phyloP scores from a whole-genome alignment of 108 stramenopile species.

The Nitzschia inconspicua region DNA sequence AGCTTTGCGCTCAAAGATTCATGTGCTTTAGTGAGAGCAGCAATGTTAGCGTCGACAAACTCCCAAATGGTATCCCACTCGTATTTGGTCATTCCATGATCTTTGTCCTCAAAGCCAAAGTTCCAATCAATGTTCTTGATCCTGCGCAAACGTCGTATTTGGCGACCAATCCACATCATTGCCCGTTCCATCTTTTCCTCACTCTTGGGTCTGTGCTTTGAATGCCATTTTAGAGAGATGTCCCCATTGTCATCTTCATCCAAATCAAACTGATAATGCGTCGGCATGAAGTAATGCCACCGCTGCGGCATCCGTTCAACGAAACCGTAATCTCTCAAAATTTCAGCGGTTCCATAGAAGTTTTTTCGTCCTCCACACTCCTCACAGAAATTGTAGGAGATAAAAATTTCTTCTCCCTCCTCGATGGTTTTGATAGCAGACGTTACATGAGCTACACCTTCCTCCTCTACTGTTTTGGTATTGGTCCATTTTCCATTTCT shows the following conservation, averaged over 20 bases:
- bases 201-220: no score
- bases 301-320: constrained; percentile 30
- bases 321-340: constrained; percentile 37
- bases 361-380: constrained; percentile 7
- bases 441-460: background rate
- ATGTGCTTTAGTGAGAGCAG: background rate
- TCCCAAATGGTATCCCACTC: background rate
- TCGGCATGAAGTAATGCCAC: background rate
- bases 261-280: constrained; percentile 1
- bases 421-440: background rate
- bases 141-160: background rate
- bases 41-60: constrained; percentile 3
- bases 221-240: background rate
- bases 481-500: constrained; percentile 37
- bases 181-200: background rate
- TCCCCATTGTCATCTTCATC: background rate
- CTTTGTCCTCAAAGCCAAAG: background rate
- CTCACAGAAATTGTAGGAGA: constrained; percentile 8
- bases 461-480: background rate
- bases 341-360: constrained; percentile 27
- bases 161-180: background rate
- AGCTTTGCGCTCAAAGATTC: background rate
- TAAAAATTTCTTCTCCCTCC: constrained; percentile 24
- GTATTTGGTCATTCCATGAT: background rate
- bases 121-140: constrained; percentile 8